A percentile compares a stretch with the other conserved stretches of the same genome.
Conservation (phyloP, 2,329 filamentous ascomycete species). For the Alternaria arborescens region DNA sequence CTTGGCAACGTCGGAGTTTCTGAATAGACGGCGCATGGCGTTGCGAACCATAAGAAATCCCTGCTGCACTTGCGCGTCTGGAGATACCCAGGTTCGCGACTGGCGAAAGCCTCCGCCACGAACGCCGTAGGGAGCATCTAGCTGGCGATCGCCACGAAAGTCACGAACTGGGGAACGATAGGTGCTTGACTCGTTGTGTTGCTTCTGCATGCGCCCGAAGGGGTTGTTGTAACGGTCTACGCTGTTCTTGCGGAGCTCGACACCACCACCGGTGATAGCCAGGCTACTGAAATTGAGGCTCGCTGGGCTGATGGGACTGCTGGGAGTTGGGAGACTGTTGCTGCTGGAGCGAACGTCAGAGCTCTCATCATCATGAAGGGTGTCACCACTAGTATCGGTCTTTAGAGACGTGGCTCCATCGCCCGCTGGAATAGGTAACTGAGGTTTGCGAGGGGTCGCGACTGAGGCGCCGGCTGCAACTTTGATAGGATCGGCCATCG, state of each 20-base stretch:
- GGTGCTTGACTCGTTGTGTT: neutral
- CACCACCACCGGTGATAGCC: slow-evolving; percentile 9
- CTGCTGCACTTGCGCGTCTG: slow-evolving; percentile 34
- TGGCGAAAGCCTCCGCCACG: slow-evolving; percentile 23
- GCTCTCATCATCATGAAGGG: slow-evolving; percentile 22
- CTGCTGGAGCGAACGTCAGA: slow-evolving; percentile 10
- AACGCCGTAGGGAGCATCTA: slow-evolving; percentile 3
- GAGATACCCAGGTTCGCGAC: slow-evolving; percentile 38
- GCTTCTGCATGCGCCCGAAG: slow-evolving; percentile 12
- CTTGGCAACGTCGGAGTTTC: slow-evolving; percentile 42
- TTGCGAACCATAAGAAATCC: slow-evolving; percentile 46
- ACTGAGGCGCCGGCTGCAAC: neutral
- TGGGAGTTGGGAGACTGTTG: slow-evolving; percentile 6
- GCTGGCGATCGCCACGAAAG: slow-evolving; percentile 5
- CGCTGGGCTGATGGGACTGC: slow-evolving; percentile 21
- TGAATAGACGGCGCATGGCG: slow-evolving; percentile 47
- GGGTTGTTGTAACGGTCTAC: slow-evolving; percentile 14
- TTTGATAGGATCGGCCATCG: slow-evolving; percentile 16
- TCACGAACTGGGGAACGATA: slow-evolving; percentile 4
- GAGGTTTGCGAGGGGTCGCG: neutral
- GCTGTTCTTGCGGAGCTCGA: neutral
- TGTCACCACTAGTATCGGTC: slow-evolving; percentile 23
- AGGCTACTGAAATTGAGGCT: slow-evolving; percentile 24
- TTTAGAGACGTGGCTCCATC: slow-evolving; percentile 5
- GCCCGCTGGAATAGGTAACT: neutral